Evolutionary conservation across 805 yeast species (phyloP), one percentile per base, ranked within the genome.

Genomic region (Saccharomycopsis capsularis): DNA sequence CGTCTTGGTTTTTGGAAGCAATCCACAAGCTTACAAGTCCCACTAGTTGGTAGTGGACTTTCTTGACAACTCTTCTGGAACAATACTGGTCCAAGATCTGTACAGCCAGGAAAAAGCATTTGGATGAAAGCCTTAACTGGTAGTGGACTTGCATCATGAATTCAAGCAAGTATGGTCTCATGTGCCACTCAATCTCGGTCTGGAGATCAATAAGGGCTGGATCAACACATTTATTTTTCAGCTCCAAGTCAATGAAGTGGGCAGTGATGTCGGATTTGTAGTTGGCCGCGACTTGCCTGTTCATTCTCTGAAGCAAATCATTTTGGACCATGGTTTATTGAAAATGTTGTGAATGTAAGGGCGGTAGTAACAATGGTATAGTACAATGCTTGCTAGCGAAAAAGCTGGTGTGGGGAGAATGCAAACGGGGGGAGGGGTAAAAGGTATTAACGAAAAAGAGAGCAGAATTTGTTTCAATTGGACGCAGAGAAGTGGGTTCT

Each of bases 121-220:
- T 49, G 11, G 44, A 29, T 23, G 49, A 38, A 58, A 81, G 74
- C 55, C 70, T 84, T 58, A 74, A 72, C 55, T 78, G 81, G 48
- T 80, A 74, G 65, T 80, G 81, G 48, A 79, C 70, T 41, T 89
- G 91, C 64, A 88, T 73, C 36, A 89, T 67, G 59, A 89, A 90
- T 60, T 89, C 95, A 48, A 91, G 78, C 48, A 91, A 69, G 56
- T 82, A 79, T 21, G 82, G 79, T 59, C 98, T 76, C 78, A 88
- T 84, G 48, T 71, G 72, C 80, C 90, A 81, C 45, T 80, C 78
- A 44, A 90, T 73, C 61, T 88, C 95, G 2, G 96, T 96, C 64
- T 90, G 98, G 50, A 81, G 75, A 54, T 81, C 88, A 55, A 88
- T 83, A 76, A 86, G 76, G 61, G 75, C 57, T 54, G 79, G 62